Evolutionary conservation across 164 flowering plant genomes (phyloP).

Genomic region (Macadamia tetraphylla): DNA sequence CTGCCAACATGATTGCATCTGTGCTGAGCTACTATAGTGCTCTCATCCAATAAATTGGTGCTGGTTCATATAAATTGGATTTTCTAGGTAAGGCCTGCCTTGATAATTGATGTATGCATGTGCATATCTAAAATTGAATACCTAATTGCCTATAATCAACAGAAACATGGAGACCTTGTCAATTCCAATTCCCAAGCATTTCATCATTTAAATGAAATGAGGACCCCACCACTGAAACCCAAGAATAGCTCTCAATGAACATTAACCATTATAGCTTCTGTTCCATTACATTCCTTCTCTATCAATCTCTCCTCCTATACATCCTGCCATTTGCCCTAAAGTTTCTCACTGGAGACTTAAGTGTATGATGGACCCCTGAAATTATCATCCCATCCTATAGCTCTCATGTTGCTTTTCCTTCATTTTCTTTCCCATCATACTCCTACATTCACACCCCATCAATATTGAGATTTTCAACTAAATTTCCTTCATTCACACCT

Average conservation of each 20-base stretch:
- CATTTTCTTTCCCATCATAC: neutral
- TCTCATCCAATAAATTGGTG: too few relatives aligned
- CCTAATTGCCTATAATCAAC: too few relatives aligned
- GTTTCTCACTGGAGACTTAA: neutral
- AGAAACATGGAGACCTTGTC: too few relatives aligned
- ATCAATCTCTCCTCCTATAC: neutral
- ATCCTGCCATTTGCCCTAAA: neutral
- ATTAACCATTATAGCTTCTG: constrained; percentile 4
- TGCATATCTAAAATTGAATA: too few relatives aligned
- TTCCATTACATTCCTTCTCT: constrained; percentile 1
- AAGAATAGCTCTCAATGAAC: constrained; percentile 9
- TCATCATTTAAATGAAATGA: constrained; percentile 8
- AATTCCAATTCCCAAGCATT: too few relatives aligned
- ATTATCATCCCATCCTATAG: neutral
- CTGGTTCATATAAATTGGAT: too few relatives aligned
- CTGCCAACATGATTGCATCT: too few relatives aligned
- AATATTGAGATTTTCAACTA: too few relatives aligned
- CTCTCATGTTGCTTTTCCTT: neutral
- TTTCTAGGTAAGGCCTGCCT: too few relatives aligned
- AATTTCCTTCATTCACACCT: too few relatives aligned
- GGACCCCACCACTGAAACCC: constrained; percentile 16
- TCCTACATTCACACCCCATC: neutral
- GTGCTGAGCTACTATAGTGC: too few relatives aligned
- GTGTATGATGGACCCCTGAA: neutral
- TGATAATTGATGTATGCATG: too few relatives aligned